Evolutionary conservation across 306 rosid genomes (phyloP), one percentile per base, ranked within the genome.

Genomic region (Sesbania bispinosa): DNA sequence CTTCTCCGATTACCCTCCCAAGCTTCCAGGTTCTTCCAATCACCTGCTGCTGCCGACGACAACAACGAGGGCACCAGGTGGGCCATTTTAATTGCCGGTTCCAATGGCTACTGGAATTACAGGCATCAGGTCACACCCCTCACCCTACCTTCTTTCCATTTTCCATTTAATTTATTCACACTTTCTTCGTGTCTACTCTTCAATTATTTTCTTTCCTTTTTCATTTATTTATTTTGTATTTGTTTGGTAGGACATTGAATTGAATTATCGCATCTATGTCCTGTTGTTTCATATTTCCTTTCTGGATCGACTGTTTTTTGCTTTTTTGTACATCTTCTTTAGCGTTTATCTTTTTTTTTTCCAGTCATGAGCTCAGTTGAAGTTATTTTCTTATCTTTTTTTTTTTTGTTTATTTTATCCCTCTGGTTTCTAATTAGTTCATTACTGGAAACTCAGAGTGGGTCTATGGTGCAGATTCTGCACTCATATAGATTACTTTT

Each of bases 81-180:
- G 99, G 99, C 99, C 15, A 80, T 95, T 57, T 76, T 95, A 77
- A 80, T 95, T 30, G 97, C 97, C 41, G 99, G 99, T 45, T 95
- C 99, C 6, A 89, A 71, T 73, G 99, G 99, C 16, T 95, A 91
- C 85, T 91, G 96, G 99, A 95, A 95, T 81, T 95, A 95, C 84
- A 82, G 97, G 81, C 97, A 95, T 32, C 99, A 89, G 97, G 99
- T 63, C n/a, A n/a, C n/a, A 23, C n/a, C 24, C 10, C 3, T 23
- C 7, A 20, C 4, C 1, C 35, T 38, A n/a, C n/a, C n/a, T n/a
- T 45, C 15, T 10, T 3, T 30, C 29, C 2, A 36, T 48, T 78
- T 78, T 55, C 19, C 5, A n/a, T n/a, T n/a, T n/a, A n/a, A n/a
- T n/a, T n/a, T n/a, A n/a, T n/a, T n/a, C n/a, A n/a, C n/a, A n/a